These are phyloP conservation scores for Cinchona pubescens DNA, from an alignment of 257 asterid genomes.

Conservation along the genomic window DNA sequence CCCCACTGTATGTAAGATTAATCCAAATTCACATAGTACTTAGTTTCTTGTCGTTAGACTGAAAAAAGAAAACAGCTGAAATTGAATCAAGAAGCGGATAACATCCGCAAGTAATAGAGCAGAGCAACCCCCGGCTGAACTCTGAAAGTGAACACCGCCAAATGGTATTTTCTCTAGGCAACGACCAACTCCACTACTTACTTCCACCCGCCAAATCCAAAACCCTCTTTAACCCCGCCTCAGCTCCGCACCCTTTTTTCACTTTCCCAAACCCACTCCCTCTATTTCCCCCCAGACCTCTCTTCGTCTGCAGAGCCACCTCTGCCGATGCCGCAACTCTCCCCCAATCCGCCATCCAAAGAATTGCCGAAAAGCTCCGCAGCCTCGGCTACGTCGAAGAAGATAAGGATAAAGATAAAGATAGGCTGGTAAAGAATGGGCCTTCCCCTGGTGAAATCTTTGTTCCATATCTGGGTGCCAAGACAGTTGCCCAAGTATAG, in stretches of 20 bases:
- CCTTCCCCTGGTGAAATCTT: slow-evolving; percentile 81
- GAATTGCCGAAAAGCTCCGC: slow-evolving; percentile 88
- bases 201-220: slow-evolving; percentile 21
- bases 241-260: slow-evolving; percentile 13
- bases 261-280: slow-evolving; percentile 24
- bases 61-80: too few species aligned
- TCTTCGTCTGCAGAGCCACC: slow-evolving; percentile 40
- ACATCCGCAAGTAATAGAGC: too few species aligned
- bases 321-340: slow-evolving; percentile 39
- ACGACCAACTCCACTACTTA: slow-evolving; percentile 21
- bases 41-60: too few species aligned
- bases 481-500: slow-evolving; percentile 64
- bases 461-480: slow-evolving; percentile 73
- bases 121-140: too few species aligned
- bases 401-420: slow-evolving; percentile 24
- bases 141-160: too few species aligned
- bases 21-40: too few species aligned
- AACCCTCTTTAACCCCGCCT: slow-evolving; percentile 26
- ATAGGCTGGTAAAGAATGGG: slow-evolving; percentile 14
- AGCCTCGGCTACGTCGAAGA: slow-evolving; percentile 81
- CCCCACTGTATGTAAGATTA: too few species aligned
- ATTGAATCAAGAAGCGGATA: too few species aligned
- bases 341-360: slow-evolving; percentile 67
- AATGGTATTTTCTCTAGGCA: slow-evolving; percentile 26
- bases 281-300: slow-evolving; percentile 22